Evolutionary conservation across 108 stramenopile species (phyloP), one percentile per base, ranked within the genome.

Genomic region (Licmophora abbreviata): DNA sequence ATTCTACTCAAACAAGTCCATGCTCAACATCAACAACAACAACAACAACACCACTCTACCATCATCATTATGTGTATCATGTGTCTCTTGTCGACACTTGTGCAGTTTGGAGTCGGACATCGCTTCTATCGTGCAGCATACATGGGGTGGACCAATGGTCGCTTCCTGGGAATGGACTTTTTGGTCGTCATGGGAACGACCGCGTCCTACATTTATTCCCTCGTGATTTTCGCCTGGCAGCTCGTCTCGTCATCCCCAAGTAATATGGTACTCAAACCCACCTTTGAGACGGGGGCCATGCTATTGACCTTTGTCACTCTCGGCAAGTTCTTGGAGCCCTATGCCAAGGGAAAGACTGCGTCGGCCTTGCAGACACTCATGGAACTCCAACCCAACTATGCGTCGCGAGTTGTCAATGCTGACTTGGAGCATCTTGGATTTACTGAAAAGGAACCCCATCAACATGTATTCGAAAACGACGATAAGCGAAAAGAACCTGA

Each of bases 211-310:
- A 14, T 90, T 0, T 96, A 95, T 59, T 78, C 76, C 42, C 26
- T 81, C 7, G 60, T 73, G 40, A 68, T 68, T 0, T 73, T 73
- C 18, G n/a, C 37, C 2, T 46, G 54, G 1, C 66, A 68, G n/a
- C 38, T 68, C 23, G 20, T 71, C 9, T 43, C 25, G 35, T n/a
- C n/a, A n/a, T 23, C 25, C 21, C 37, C 24, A 21, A 45, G 34
- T 28, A 61, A 11, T 34, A 53, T 20, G 29, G 47, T 10, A 36
- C 9, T 9, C 24, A 14, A 36, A 47, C 42, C 50, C 3, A 32
- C 37, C 22, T 99, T 99, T 73, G 98, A 99, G 57, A 96, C 96
- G 5, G 79, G 88, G 4, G 96, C 93, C 6, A 90, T 95, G 77
- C 69, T 99, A n/a, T 81, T 99, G 28, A 82, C 87, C 22, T 97